Evolutionary conservation across 164 flowering plant species (phyloP).

Genomic region (Aristolochia fimbriata): DNA sequence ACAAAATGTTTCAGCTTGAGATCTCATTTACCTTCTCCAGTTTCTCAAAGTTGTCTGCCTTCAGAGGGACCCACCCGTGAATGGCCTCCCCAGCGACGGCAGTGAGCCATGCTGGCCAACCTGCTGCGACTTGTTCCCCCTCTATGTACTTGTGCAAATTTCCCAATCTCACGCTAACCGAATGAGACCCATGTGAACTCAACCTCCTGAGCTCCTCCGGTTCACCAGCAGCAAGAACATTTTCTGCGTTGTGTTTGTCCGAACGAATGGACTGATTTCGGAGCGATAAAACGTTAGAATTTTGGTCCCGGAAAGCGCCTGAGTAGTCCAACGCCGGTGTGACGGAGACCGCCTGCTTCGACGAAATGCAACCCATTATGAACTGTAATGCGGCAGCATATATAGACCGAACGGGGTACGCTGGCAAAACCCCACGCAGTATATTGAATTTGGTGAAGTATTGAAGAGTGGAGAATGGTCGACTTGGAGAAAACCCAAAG

Average conservation of each 20-base stretch:
- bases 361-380: conserved; percentile 52
- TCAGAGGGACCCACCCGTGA: conserved; percentile 74
- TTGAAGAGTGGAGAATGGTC: no score
- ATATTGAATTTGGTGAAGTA: no score
- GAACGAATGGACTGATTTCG: conserved; percentile 5
- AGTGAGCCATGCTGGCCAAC: conserved; percentile 89
- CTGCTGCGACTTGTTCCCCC: conserved; percentile 68
- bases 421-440: conserved; percentile 7
- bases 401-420: background rate
- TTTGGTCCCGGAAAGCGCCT: conserved; percentile 11
- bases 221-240: background rate
- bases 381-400: conserved; percentile 2
- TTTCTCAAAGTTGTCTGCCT: conserved; percentile 63
- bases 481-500: no score
- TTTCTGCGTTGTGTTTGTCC: conserved; percentile 4
- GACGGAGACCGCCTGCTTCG: conserved; percentile 36
- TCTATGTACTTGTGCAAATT: conserved; percentile 38
- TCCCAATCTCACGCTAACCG: conserved; percentile 38
- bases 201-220: conserved; percentile 23
- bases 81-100: conserved; percentile 72
- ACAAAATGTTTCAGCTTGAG: no score
- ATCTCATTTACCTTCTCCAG: conserved; percentile 59
- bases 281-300: conserved; percentile 15
- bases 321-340: conserved; percentile 34
- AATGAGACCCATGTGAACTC: conserved; percentile 20